phyloP scores from a whole-genome alignment of 768 basidiomycete genomes.

The Tulasnella sp. region DNA sequence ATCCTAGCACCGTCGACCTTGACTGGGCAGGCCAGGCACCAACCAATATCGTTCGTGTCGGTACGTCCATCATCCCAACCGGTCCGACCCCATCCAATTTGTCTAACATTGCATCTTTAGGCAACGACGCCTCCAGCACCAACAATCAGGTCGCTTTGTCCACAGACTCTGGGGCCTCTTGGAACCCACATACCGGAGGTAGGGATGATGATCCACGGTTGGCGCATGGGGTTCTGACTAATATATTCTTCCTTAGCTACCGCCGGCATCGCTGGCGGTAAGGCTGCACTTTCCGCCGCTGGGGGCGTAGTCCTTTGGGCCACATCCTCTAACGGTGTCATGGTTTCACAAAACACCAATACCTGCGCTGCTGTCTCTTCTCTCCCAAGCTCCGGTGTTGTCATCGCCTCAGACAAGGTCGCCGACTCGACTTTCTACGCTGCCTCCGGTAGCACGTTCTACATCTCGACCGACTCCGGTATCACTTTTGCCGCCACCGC shows the following conservation, averaged over 20 bases:
- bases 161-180: slow-evolving; percentile 50
- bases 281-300: slow-evolving; percentile 48
- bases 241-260: slow-evolving; percentile 32
- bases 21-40: slow-evolving; percentile 54
- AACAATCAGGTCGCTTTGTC: slow-evolving; percentile 58
- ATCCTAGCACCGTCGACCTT: slow-evolving; percentile 47
- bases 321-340: slow-evolving; percentile 42
- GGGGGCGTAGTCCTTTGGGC: slow-evolving; percentile 58
- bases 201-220: slow-evolving; percentile 33
- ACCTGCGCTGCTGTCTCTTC: slow-evolving; percentile 49
- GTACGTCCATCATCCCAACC: slow-evolving; percentile 41
- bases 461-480: too few species aligned
- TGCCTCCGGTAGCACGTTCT: too few species aligned
- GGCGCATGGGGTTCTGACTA: background rate
- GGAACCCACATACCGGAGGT: slow-evolving; percentile 56
- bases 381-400: slow-evolving; percentile 47
- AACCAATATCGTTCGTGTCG: slow-evolving; percentile 45
- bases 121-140: slow-evolving; percentile 28
- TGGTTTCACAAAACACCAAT: slow-evolving; percentile 50
- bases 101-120: too few species aligned
- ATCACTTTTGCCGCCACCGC: too few species aligned
- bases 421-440: too few species aligned
- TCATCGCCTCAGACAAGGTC: too few species aligned
- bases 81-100: too few species aligned
- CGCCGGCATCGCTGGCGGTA: slow-evolving; percentile 35